Percentiles rank a stretch among this genome's conserved stretches.
Evolutionary conservation across 345 rosid genomes (phyloP).

Genomic region (Streptanthus diversifolius): DNA sequence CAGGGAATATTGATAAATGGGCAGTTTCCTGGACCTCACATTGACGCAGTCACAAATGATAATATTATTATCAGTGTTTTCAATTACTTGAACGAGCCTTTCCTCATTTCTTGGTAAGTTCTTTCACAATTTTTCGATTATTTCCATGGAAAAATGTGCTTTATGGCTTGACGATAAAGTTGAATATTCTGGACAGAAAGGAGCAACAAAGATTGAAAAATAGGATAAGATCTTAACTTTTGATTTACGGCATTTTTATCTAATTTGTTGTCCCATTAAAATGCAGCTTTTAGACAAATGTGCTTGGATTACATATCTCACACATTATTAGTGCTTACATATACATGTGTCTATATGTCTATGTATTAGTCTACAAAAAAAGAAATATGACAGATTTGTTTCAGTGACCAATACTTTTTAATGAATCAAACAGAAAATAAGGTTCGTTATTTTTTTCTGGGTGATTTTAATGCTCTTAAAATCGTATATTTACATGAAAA

Average conservation of each 20-base stretch:
- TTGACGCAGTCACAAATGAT: conserved; percentile 77
- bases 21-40: conserved; percentile 89
- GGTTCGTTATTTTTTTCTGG: neutral
- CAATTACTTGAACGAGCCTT: conserved; percentile 88
- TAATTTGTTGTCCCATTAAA: neutral
- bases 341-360: neutral
- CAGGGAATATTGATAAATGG: conserved; percentile 92
- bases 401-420: neutral
- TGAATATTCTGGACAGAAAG: conserved; percentile 8
- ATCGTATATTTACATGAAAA: neutral
- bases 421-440: neutral
- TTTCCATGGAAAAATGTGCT: neutral
- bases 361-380: neutral
- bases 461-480: neutral
- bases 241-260: neutral
- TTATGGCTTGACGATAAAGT: neutral
- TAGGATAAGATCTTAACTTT: conserved; percentile 17
- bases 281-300: conserved; percentile 18
- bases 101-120: conserved; percentile 85
- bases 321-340: neutral
- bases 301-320: neutral
- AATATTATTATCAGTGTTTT: conserved; percentile 78
- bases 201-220: neutral
- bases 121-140: neutral
- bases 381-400: neutral